These are phyloP conservation scores for Paraphoma sp. DNA, from an alignment of 2,329 filamentous ascomycete genomes.

Conservation along the genomic window DNA sequence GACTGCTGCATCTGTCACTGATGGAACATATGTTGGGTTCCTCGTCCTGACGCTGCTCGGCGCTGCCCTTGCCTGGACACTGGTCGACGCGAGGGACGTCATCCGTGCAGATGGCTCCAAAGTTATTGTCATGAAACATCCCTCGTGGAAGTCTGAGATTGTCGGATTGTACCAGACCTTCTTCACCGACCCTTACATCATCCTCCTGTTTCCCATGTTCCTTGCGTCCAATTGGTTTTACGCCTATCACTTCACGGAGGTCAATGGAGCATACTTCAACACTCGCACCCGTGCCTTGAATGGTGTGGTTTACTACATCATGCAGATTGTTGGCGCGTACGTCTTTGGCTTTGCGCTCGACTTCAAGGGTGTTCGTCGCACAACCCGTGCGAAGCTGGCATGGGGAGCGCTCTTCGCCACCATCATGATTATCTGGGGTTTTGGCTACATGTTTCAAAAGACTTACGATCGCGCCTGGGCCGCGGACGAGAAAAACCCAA, in stretches of 20 bases:
- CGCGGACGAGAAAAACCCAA: constrained; percentile 29
- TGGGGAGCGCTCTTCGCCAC: constrained; percentile 69
- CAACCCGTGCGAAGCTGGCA: constrained; percentile 69
- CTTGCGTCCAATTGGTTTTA: constrained; percentile 82
- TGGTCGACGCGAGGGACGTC: constrained; percentile 75
- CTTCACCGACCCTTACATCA: constrained; percentile 72
- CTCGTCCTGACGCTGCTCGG: constrained; percentile 81
- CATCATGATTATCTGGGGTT: constrained; percentile 83
- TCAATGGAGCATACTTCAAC: constrained; percentile 75
- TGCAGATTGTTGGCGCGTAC: constrained; percentile 79
- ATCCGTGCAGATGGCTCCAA: constrained; percentile 77
- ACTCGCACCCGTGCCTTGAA: constrained; percentile 79
- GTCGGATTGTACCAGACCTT: constrained; percentile 77
- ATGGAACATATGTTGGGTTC: constrained; percentile 89
- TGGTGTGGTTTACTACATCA: constrained; percentile 77
- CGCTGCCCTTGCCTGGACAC: constrained; percentile 70
- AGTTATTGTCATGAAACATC: constrained; percentile 89
- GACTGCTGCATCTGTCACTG: constrained; percentile 61
- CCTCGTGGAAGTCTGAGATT: constrained; percentile 82
- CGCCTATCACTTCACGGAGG: constrained; percentile 77
- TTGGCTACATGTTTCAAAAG: constrained; percentile 79
- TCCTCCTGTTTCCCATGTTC: constrained; percentile 83
- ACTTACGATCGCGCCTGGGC: constrained; percentile 58
- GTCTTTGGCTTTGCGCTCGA: constrained; percentile 78
- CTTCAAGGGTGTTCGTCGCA: constrained; percentile 62